Evolutionary conservation across 108 stramenopile species (phyloP).

Genomic region (Fragilaria crotonensis): DNA sequence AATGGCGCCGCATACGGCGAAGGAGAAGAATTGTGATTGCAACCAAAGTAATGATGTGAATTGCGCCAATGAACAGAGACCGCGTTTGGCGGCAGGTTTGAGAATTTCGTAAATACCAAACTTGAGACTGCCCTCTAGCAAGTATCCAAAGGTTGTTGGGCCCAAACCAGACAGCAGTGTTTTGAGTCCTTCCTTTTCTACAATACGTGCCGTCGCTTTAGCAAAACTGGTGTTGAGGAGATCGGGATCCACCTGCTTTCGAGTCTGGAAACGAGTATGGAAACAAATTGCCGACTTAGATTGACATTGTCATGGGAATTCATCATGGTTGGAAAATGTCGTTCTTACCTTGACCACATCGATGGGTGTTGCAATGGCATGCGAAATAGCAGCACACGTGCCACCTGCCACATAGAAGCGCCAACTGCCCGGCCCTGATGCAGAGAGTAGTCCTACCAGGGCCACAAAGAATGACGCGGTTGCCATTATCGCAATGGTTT

Average conservation of each 20-base stretch:
- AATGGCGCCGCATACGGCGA: constrained; percentile 41
- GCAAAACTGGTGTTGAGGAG: constrained; percentile 29
- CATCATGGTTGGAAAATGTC: too few species aligned
- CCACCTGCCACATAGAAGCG: constrained; percentile 75
- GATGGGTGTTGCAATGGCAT: constrained; percentile 68
- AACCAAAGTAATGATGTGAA: constrained; percentile 27
- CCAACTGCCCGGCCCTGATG: constrained; percentile 35
- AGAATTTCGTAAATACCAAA: constrained; percentile 86
- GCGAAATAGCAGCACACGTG: constrained; percentile 70
- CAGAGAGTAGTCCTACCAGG: constrained; percentile 4
- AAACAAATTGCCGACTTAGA: too few species aligned
- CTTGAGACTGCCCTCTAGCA: constrained; percentile 73
- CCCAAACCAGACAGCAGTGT: constrained; percentile 63
- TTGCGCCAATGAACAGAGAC: constrained; percentile 19
- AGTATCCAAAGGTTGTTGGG: constrained; percentile 71
- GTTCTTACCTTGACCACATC: constrained; percentile 79
- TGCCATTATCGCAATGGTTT: too few species aligned
- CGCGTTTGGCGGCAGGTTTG: constrained; percentile 46
- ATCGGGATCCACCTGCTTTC: constrained; percentile 62
- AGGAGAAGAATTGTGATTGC: constrained; percentile 35
- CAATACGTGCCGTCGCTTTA: constrained; percentile 35
- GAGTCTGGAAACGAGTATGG: constrained; percentile 36
- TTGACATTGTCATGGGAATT: too few species aligned
- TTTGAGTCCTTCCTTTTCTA: constrained; percentile 43
- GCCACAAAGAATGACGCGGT: not conserved